A percentile compares a stretch with the other conserved stretches of the same genome.
phyloP scores from a whole-genome alignment of 2,329 filamentous ascomycete species.

The Epichloe elymi region DNA sequence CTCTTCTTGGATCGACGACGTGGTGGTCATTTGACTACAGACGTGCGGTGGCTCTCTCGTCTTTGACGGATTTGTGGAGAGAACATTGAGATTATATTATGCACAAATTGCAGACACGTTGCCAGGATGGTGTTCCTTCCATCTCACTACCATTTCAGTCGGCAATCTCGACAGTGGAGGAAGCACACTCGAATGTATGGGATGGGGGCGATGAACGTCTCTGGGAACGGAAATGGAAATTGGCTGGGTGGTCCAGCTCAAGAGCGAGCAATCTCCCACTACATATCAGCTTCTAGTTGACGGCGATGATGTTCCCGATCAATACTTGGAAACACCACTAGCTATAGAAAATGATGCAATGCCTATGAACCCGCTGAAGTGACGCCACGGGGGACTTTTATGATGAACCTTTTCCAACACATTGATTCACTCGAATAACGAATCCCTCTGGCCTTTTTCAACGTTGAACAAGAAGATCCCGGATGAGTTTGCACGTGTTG shows the following conservation, averaged over 20 bases:
- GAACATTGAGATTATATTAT: too few species aligned
- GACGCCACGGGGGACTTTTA: background rate
- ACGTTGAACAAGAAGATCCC: too few species aligned
- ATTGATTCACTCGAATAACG: too few species aligned
- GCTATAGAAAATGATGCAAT: background rate
- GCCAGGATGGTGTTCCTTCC: constrained; percentile 10
- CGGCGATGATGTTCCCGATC: constrained; percentile 10
- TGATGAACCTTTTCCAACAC: too few species aligned
- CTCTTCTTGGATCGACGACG: background rate
- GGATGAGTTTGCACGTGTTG: too few species aligned
- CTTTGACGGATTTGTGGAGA: background rate
- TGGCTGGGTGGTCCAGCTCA: background rate
- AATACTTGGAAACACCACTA: background rate
- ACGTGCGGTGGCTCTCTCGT: background rate
- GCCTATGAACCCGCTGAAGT: background rate
- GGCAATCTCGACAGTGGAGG: background rate
- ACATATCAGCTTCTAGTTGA: constrained; percentile 7
- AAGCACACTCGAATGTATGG: background rate
- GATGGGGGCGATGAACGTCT: background rate
- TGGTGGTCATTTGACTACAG: background rate
- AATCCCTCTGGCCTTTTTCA: too few species aligned
- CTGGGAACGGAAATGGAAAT: background rate
- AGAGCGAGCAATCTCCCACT: constrained; percentile 6
- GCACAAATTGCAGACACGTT: constrained; percentile 1
- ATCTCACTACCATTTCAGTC: constrained; percentile 1